A percentile compares a stretch with the other conserved stretches of the same genome.
phyloP scores from a whole-genome alignment of 73 alveolate species.

The Uronychia setigera region DNA sequence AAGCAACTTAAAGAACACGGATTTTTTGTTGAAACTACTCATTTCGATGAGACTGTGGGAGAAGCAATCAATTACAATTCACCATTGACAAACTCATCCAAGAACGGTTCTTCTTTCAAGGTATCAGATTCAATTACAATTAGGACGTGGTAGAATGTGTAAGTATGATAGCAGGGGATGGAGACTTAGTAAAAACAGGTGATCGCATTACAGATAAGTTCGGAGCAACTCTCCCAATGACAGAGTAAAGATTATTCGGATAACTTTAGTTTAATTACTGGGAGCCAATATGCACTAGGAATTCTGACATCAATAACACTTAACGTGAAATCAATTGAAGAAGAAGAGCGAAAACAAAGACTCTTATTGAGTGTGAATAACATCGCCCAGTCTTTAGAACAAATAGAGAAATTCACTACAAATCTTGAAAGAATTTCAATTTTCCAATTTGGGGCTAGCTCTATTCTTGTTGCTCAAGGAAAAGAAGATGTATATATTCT shows the following conservation, averaged over 20 bases:
- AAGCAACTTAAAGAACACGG: constrained; percentile 13
- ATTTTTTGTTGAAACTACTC: background rate
- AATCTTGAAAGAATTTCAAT: too few relatives aligned
- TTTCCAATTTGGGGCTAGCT: too few relatives aligned
- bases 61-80: constrained; percentile 21
- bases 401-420: too few relatives aligned
- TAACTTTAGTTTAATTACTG: background rate
- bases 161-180: background rate
- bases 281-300: background rate
- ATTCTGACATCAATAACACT: background rate
- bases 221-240: background rate
- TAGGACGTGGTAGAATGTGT: background rate
- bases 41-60: background rate
- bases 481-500: too few relatives aligned
- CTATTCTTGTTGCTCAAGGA: too few relatives aligned
- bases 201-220: background rate
- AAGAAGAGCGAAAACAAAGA: background rate
- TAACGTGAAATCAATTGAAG: too few relatives aligned
- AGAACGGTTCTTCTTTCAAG: background rate
- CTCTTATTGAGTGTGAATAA: too few relatives aligned
- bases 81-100: constrained; percentile 1
- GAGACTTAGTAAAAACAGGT: background rate
- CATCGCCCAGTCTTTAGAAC: too few relatives aligned
- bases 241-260: background rate
- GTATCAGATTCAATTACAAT: background rate